These are phyloP conservation scores for Mycena polygramma DNA, from an alignment of 768 basidiomycete genomes.

Conservation along the genomic window DNA sequence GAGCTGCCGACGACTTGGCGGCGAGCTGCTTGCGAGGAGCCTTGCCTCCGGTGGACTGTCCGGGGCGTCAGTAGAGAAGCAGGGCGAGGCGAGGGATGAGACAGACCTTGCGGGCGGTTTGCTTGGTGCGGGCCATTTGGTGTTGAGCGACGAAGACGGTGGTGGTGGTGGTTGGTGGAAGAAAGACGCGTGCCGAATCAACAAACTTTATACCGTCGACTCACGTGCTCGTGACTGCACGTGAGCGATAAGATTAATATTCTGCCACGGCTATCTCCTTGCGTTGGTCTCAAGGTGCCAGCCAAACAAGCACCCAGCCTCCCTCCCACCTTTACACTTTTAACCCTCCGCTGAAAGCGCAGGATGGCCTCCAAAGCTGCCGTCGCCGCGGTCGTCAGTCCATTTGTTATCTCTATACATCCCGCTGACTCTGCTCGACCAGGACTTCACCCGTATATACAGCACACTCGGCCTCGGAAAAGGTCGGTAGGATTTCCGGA, in stretches of 20 bases:
- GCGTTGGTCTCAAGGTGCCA: no score
- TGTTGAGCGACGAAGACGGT: conserved; percentile 9
- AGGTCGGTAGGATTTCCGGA: conserved; percentile 63
- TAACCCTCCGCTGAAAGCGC: conserved; percentile 14
- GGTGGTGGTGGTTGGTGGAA: conserved; percentile 2
- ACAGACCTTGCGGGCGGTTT: conserved; percentile 36
- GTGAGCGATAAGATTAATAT: not conserved
- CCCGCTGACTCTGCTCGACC: conserved; percentile 11
- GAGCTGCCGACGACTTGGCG: conserved; percentile 20
- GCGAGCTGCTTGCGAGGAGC: conserved; percentile 51
- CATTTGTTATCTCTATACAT: not conserved
- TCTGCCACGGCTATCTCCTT: no score
- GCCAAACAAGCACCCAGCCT: conserved; percentile 14
- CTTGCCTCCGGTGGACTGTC: conserved; percentile 46
- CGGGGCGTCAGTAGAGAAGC: not conserved
- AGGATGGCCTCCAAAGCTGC: conserved; percentile 41
- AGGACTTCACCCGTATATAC: conserved; percentile 91
- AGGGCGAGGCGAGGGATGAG: not conserved
- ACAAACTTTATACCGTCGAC: not conserved
- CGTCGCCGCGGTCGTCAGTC: conserved; percentile 40
- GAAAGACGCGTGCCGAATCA: not conserved
- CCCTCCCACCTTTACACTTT: not conserved
- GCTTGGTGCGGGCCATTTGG: conserved; percentile 40
- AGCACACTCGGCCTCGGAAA: conserved; percentile 87
- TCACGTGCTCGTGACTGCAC: not conserved